Conservation (phyloP, 257 asterid species). For the Linaria vulgaris region DNA sequence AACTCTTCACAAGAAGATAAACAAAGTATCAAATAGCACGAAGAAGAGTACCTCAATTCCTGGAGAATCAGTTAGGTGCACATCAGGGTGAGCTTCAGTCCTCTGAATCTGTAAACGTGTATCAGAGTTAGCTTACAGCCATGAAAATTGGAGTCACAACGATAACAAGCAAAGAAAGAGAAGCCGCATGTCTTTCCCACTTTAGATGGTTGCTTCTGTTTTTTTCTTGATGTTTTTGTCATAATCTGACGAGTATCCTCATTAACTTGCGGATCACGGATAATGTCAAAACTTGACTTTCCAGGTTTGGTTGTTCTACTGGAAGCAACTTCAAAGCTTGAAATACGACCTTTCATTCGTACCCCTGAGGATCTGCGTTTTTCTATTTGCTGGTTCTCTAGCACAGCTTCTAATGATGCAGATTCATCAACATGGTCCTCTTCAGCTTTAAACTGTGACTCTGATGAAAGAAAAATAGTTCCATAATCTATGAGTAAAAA, state of each 20-base stretch:
- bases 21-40: conserved; percentile 15
- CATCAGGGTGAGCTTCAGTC: conserved; percentile 45
- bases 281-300: conserved; percentile 42
- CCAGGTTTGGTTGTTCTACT: conserved; percentile 51
- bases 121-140: conserved; percentile 27
- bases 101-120: conserved; percentile 48
- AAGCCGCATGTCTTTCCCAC: conserved; percentile 33
- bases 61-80: conserved; percentile 46
- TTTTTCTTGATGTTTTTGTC: conserved; percentile 47
- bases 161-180: conserved; percentile 23
- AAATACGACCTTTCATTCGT: conserved; percentile 43
- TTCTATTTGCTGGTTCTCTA: conserved; percentile 41
- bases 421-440: conserved; percentile 67
- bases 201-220: conserved; percentile 53
- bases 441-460: conserved; percentile 42
- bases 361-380: conserved; percentile 48
- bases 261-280: conserved; percentile 46
- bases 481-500: conserved; percentile 11
- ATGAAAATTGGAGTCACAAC: conserved; percentile 13
- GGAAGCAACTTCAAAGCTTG: conserved; percentile 54
- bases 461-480: conserved; percentile 30
- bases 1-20: conserved; percentile 8
- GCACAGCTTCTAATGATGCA: conserved; percentile 46
- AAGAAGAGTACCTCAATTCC: conserved; percentile 52
- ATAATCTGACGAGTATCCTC: conserved; percentile 41